Conservation (phyloP, 192 early-diverging fungal species). For the Coemansia sp. region DNA sequence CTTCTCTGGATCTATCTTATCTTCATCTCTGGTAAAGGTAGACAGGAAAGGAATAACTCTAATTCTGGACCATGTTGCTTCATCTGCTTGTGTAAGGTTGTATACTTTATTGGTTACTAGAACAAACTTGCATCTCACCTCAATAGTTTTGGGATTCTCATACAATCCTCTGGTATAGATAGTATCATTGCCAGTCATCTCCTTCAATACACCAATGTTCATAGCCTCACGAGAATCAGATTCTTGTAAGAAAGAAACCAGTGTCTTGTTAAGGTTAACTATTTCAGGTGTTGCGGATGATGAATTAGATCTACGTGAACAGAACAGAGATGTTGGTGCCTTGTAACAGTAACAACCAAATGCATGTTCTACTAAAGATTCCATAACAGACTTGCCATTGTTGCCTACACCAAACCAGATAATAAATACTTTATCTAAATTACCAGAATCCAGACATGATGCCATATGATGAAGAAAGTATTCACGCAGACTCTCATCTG, state of each 20-base stretch:
- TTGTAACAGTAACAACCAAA: slow-evolving; percentile 18
- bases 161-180: slow-evolving; percentile 13
- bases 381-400: slow-evolving; percentile 18
- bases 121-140: slow-evolving; percentile 16
- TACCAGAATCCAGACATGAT: slow-evolving; percentile 14
- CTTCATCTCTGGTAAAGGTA: slow-evolving; percentile 4
- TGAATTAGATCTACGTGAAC: slow-evolving; percentile 2
- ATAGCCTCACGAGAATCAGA: slow-evolving; percentile 10
- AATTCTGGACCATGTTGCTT: slow-evolving; percentile 16
- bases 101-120: slow-evolving; percentile 22
- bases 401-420: slow-evolving; percentile 15
- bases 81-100: slow-evolving; percentile 13
- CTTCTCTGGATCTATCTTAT: not conserved
- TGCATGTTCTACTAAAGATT: slow-evolving; percentile 11
- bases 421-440: slow-evolving; percentile 11
- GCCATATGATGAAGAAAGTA: slow-evolving; percentile 10
- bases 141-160: slow-evolving; percentile 7
- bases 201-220: slow-evolving; percentile 16
- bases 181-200: slow-evolving; percentile 20
- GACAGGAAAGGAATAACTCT: slow-evolving; percentile 16
- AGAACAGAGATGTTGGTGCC: slow-evolving; percentile 17
- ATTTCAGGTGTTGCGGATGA: slow-evolving; percentile 15
- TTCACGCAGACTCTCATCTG: slow-evolving; percentile 1
- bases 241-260: slow-evolving; percentile 20
- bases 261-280: slow-evolving; percentile 7